Percentiles rank a stretch among this genome's conserved stretches.
Conservation (phyloP, 148 eudicot genomes). For the Chenopodium album region DNA sequence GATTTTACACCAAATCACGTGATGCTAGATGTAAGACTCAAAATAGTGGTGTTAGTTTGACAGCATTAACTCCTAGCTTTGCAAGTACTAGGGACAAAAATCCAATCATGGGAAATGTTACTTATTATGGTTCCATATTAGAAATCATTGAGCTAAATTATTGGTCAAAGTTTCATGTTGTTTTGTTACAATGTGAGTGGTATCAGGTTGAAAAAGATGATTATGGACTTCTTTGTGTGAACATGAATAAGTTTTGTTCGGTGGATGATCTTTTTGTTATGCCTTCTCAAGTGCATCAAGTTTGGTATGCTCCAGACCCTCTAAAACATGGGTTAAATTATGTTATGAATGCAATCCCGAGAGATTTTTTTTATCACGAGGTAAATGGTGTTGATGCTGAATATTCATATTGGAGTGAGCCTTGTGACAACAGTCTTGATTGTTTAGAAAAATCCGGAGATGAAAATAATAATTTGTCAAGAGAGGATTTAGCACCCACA, state of each 20-base stretch:
- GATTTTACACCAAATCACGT: slow-evolving; percentile 25
- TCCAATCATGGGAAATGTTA: slow-evolving; percentile 17
- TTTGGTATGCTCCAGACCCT: slow-evolving; percentile 6
- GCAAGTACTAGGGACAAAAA: slow-evolving; percentile 29
- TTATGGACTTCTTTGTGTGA: slow-evolving; percentile 10
- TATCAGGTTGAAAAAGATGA: slow-evolving; percentile 16
- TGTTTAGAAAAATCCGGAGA: background rate
- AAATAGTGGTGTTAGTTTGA: slow-evolving; percentile 25
- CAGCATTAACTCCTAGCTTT: slow-evolving; percentile 26
- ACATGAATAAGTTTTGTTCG: slow-evolving; percentile 5
- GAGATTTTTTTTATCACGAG: too few relatives aligned
- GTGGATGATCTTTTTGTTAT: slow-evolving; percentile 18
- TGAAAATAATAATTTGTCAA: background rate
- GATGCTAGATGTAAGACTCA: slow-evolving; percentile 26
- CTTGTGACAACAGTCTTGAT: too few relatives aligned
- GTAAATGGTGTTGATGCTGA: background rate
- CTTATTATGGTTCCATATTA: slow-evolving; percentile 14
- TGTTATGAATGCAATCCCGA: too few relatives aligned
- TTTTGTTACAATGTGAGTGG: slow-evolving; percentile 19
- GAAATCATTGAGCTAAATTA: slow-evolving; percentile 29
- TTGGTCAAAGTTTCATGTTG: slow-evolving; percentile 17
- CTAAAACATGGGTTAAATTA: too few relatives aligned
- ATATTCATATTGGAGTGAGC: too few relatives aligned
- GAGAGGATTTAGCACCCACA: background rate
- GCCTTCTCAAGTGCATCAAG: slow-evolving; percentile 23